Base-by-base conservation (phyloP, 139 green algal species). In the Diplosphaera chodatii region DNA sequence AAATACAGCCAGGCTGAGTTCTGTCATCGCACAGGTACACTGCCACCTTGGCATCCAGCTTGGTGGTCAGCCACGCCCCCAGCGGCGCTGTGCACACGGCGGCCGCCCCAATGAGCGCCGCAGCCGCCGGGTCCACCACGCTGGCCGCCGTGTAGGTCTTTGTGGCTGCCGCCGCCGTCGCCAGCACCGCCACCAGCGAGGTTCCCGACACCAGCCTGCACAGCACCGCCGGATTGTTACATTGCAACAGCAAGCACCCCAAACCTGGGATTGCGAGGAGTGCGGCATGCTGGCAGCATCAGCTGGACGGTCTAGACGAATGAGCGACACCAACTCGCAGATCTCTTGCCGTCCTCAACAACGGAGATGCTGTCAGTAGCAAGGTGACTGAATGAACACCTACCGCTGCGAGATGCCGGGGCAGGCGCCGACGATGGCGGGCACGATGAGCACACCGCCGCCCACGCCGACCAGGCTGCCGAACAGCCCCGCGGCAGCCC, bases 401-500 rank as follows among this genome's bases (percentile, higher is more conserved):
- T 55, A 73, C 77, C 74, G 32, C 66, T 84, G 79, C 5, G 79
- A 77, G 15, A 84, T 80, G 32, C 30, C 74, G 77, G 78, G 87
- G 82, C 87, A 92, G 1, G 82, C 66, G 29, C 76, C 80, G 1
- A 85, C 80, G 28, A 94, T 89, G 48, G 83, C 68, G 3, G 89
- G 89, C 2, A 82, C 84, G 22, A 94, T 94, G 29, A 94, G 68
- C 55, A 93, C 87, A 1, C 89, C 89, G 6, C 89, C 89, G 5
- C 89, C 89, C n/a, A 94, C 89, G 1, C 89, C 89, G 22, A 94
- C 85, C 10, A 94, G 48, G 76, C 79, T 88, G 27, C 89, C 89
- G 78, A 94, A 94, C 15, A 81, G 66, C 23, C 89, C 89, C 30
- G 89, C 83, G 33, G 82, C 56, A 0, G 63, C 55, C 20, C 83